Evolutionary conservation across 2,329 filamentous ascomycete species (phyloP), one percentile per base, ranked within the genome.

Genomic region (Calonectria fujianensis): DNA sequence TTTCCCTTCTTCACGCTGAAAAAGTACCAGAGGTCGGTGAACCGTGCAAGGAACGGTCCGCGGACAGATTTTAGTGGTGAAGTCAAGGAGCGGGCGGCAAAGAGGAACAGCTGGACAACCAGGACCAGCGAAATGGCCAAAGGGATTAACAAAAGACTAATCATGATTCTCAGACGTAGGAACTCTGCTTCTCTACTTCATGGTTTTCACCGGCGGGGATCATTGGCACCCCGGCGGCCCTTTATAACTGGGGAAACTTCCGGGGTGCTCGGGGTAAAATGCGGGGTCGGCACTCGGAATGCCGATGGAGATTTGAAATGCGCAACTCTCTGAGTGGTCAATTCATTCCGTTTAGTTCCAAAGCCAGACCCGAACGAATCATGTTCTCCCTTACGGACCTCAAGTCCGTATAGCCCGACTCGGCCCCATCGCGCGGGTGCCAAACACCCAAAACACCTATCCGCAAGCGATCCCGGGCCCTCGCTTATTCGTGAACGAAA

Each of bases 1-100:
- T 52, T 29, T 7, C 83, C 83, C 7, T 77, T 72, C 4, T 74
- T 70, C 2, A 84, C 54, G 1, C 76, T 76, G 24, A 72, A 77
- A 10, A 81, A 70, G 64, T 84, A 84, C 83, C 83, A 85, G 1
- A 69, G 35, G 51, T 82, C 76, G 4, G 79, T 83, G 48, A 82
- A 79, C 2, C 81, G 72, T 3, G 82, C 80, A 3, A 83, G 59
- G 3, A 76, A 74, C 0, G 83, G 83, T 0, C 83, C 83, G 0
- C 77, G 77, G 0, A 85, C 74, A 0, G 75, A 74, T n/a, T 78
- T 76, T 4, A 84, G 70, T 10, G 81, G 79, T 37, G 75, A 84
- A 14, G 6, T 31, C 10, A 76, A 14, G 0, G 54, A 70, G 27
- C 69, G 71, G 20, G 66, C 18, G 14, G 69, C 10, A n/a, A 48